Evolutionary conservation across 805 yeast species (phyloP), one percentile per base, ranked within the genome.

Genomic region (Cyberlindnera veronae): DNA sequence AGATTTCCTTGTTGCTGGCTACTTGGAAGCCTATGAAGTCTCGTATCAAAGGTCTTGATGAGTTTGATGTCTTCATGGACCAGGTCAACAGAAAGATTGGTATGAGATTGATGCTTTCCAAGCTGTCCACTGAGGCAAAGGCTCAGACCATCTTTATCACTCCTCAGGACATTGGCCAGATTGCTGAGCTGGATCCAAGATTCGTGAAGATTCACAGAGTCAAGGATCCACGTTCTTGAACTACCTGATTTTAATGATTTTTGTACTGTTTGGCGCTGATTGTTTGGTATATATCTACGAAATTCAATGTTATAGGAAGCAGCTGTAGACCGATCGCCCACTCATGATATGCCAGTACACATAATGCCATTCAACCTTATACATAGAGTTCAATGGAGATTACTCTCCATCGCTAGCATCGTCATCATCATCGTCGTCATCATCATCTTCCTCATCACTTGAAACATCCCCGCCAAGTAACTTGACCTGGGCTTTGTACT

Each of bases 21-120:
- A 84, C 95, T 21, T 93, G 99, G 99, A 79, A 79, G 48, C 82
- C 87, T 20, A 90, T 93, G 96, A 79, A 83, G 45, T 82, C 95
- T 0, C 77, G 85, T 41, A 75, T 93, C 15, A 76, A 95, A 44
- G 97, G 97, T 0, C 66, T 93, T 44, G 99, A 93, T 63, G 99
- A 93, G 62, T 93, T 85, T 60, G 99, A 93, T 64, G 99, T 93
- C 16, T 93, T 81, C 55, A 93, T 93, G 99, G 99, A 93, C 61
- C 87, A 88, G 35, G 86, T 88, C 14, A 89, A 90, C 58, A 74
- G 99, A 49, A 73, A 81, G 32, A 76, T 84, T 38, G 88, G 95
- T 45, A 78, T 93, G 57, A 71, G 76, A 34, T 63, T 90, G 46
- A 79, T 93, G 58, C 67, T 89, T 34, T 74, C 74, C 19, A 84